Conservation (phyloP, 768 basidiomycete species). For the Mycena galopus region DNA sequence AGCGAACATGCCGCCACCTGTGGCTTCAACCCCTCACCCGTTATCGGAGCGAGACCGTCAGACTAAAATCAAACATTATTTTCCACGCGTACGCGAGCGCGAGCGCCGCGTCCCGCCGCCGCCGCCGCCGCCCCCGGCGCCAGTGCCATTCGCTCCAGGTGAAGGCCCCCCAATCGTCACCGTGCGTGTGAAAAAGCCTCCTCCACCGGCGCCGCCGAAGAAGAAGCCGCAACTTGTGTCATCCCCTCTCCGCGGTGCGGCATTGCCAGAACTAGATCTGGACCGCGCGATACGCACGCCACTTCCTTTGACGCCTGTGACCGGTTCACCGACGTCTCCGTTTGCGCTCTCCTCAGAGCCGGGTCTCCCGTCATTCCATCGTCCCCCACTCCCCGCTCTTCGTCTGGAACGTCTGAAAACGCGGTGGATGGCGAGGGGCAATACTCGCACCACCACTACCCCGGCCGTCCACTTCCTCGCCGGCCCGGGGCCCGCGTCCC, state of each 20-base stretch:
- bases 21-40: constrained; percentile 28
- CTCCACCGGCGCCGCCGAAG: constrained; percentile 40
- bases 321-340: constrained; percentile 28
- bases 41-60: constrained; percentile 26
- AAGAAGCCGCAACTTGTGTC: constrained; percentile 40
- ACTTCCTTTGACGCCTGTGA: constrained; percentile 53
- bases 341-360: constrained; percentile 9
- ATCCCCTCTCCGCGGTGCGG: constrained; percentile 48
- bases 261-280: constrained; percentile 39
- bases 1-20: constrained; percentile 4
- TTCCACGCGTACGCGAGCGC: constrained; percentile 20
- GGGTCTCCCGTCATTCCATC: constrained; percentile 1
- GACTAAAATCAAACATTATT: constrained; percentile 4
- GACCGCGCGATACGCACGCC: constrained; percentile 53
- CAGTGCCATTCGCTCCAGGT: constrained; percentile 6
- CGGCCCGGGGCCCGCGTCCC: constrained; percentile 47
- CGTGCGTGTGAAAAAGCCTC: constrained; percentile 46
- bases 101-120: constrained; percentile 34
- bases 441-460: constrained; percentile 62
- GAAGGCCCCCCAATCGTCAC: constrained; percentile 46
- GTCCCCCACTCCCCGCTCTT: constrained; percentile 4
- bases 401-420: constrained; percentile 4
- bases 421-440: constrained; percentile 30
- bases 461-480: constrained; percentile 69
- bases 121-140: constrained; percentile 31